A percentile compares a stretch with the other conserved stretches of the same genome.
phyloP scores from a whole-genome alignment of 169 alveolate species.

The Cryptosporidium viatorum region DNA sequence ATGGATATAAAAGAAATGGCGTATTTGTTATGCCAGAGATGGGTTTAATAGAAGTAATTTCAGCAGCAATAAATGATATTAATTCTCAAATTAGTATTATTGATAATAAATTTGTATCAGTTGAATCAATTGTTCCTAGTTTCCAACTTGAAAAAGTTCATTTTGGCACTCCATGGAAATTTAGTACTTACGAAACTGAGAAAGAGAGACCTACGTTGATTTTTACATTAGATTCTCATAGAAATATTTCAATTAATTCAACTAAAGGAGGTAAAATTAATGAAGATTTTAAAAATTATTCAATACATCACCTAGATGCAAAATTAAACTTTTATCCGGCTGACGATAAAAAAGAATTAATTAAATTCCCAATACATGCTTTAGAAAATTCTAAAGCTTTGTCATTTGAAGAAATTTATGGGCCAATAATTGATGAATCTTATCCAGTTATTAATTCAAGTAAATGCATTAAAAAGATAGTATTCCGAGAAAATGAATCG shows the following conservation, averaged over 20 bases:
- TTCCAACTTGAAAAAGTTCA: slow-evolving; percentile 15
- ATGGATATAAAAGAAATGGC: slow-evolving; percentile 33
- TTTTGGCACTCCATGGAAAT: slow-evolving; percentile 39
- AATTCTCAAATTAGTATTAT: slow-evolving; percentile 1
- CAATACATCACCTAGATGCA: slow-evolving; percentile 14
- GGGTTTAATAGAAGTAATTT: slow-evolving; percentile 32
- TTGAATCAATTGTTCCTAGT: background rate
- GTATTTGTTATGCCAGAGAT: slow-evolving; percentile 19
- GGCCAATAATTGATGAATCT: background rate
- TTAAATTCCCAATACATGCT: background rate
- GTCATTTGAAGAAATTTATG: slow-evolving; percentile 3
- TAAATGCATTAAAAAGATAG: slow-evolving; percentile 40
- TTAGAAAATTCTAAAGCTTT: slow-evolving; percentile 1
- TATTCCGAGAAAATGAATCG: slow-evolving; percentile 1
- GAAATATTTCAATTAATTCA: slow-evolving; percentile 6
- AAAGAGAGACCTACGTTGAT: slow-evolving; percentile 9
- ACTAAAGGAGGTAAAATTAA: slow-evolving; percentile 4
- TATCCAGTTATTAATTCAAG: background rate
- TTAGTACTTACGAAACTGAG: background rate
- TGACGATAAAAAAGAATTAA: background rate
- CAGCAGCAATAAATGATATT: slow-evolving; percentile 36
- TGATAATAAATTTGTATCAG: background rate
- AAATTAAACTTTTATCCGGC: background rate
- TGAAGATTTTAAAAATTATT: background rate
- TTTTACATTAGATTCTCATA: slow-evolving; percentile 17